Evolutionary conservation across 2,329 filamentous ascomycete genomes (phyloP).

Genomic region (Fonsecaea monophora): DNA sequence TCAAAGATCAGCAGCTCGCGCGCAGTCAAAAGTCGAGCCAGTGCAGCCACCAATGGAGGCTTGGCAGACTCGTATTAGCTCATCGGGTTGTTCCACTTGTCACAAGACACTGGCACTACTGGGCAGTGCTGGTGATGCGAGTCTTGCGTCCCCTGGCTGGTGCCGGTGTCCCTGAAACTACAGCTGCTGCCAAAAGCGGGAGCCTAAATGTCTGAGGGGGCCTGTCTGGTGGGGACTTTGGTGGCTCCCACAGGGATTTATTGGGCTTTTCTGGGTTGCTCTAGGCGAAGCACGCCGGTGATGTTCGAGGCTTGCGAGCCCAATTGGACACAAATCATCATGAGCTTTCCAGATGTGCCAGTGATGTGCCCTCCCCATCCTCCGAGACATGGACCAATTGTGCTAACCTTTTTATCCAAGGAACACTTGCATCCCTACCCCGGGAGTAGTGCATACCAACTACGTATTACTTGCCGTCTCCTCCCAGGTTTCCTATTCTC

Average conservation of each 20-base stretch:
- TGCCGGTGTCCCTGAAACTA: conserved; percentile 12
- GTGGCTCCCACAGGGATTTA: neutral
- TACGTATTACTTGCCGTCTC: neutral
- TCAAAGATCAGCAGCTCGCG: conserved; percentile 12
- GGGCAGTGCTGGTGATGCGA: conserved; percentile 1
- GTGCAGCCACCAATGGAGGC: neutral
- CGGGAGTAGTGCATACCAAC: neutral
- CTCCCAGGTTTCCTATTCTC: conserved; percentile 7
- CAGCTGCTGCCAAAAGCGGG: conserved; percentile 10
- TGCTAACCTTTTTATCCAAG: conserved; percentile 1
- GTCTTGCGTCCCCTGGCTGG: neutral
- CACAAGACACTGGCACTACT: conserved; percentile 8
- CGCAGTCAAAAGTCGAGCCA: conserved; percentile 10
- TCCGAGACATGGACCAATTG: conserved; percentile 5
- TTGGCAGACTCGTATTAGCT: conserved; percentile 11
- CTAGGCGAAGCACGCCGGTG: neutral
- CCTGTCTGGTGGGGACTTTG: neutral
- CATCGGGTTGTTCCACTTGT: conserved; percentile 9
- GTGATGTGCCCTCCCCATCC: neutral
- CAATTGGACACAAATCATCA: conserved; percentile 4
- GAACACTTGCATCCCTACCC: conserved; percentile 2
- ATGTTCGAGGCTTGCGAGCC: conserved; percentile 2
- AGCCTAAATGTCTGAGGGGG: neutral
- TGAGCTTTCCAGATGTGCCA: neutral
- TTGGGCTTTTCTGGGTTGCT: neutral